Evolutionary conservation across 768 basidiomycete genomes (phyloP).

Genomic region (Suillus tomentosus): DNA sequence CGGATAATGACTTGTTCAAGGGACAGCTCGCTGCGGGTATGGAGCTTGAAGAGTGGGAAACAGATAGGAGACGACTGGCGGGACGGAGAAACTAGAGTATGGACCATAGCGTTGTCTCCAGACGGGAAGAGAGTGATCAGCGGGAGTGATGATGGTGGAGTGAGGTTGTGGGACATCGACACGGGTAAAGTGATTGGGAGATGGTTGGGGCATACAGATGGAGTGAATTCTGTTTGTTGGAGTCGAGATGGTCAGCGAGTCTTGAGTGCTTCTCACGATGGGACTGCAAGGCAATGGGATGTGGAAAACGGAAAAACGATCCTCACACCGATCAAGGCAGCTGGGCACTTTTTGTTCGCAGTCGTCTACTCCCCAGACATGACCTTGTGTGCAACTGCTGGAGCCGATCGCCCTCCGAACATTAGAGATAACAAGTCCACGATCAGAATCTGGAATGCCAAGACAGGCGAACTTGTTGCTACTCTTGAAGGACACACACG

Average conservation of each 20-base stretch:
- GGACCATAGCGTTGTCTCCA: not conserved
- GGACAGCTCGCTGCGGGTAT: not conserved
- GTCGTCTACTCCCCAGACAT: not conserved
- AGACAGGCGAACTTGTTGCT: not conserved
- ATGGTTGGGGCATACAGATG: not conserved
- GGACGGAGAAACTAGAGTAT: not conserved
- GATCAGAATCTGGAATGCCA: not conserved
- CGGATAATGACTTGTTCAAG: not conserved
- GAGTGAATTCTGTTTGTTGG: not conserved
- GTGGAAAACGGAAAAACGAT: not conserved
- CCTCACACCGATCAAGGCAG: not conserved
- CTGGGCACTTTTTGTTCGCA: no score
- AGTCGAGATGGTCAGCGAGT: not conserved
- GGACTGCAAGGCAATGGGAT: not conserved
- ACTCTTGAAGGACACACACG: not conserved
- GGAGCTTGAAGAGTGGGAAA: not conserved
- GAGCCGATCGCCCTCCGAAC: no score
- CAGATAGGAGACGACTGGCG: not conserved
- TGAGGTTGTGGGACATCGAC: not conserved
- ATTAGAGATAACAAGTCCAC: not conserved
- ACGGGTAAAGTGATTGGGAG: not conserved
- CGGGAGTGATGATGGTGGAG: not conserved
- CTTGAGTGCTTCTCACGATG: not conserved
- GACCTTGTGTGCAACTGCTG: not conserved
- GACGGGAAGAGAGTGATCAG: not conserved